Evolutionary conservation across 768 basidiomycete genomes (phyloP), one percentile per base, ranked within the genome.

Genomic region (Trametes villosa): DNA sequence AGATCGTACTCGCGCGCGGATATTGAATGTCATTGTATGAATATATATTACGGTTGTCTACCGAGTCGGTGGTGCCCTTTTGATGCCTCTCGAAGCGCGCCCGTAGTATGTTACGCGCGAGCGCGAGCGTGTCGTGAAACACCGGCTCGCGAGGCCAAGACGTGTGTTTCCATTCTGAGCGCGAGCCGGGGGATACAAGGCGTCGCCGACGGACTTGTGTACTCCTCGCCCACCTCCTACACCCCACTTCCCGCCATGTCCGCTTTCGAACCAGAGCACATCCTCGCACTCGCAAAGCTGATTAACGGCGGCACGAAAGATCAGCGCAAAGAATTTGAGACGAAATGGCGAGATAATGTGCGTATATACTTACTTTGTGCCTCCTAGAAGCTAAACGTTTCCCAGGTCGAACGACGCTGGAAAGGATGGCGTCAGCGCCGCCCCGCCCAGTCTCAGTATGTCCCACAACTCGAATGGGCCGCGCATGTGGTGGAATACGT

Each of bases 401-500:
- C n/a, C n/a, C 51, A 56, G 45, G 54, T 64, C 2, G 40, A 60
- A 24, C 3, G 29, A 8, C 52, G 54, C 55, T 17, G 38, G 29
- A 48, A 20, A 29, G 40, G 44, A 13, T 41, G 40, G 44, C n/a
- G 2, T 4, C 9, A 26, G 27, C n/a, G 24, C 22, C 44, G 44
- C 9, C 8, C n/a, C 4, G 5, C 31, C 17, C 57, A 57, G 56
- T 38, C 53, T 12, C 42, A 31, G 29, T 49, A 54, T 18, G 9
- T 42, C 7, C 41, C 53, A 9, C 71, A 72, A 55, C 63, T 70
- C 18, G 52, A 64, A 45, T 70, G 64, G 63, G 71, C 58, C 22
- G 63, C 68, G 4, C 24, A 66, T 17, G 47, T 72, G 15, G 64
- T 69, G 9, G 62, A 65, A 42, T 70, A 72, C 33, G 63, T 70